These are phyloP conservation scores for Trametes gibbosa DNA, from an alignment of 768 basidiomycete species.

Conservation along the genomic window DNA sequence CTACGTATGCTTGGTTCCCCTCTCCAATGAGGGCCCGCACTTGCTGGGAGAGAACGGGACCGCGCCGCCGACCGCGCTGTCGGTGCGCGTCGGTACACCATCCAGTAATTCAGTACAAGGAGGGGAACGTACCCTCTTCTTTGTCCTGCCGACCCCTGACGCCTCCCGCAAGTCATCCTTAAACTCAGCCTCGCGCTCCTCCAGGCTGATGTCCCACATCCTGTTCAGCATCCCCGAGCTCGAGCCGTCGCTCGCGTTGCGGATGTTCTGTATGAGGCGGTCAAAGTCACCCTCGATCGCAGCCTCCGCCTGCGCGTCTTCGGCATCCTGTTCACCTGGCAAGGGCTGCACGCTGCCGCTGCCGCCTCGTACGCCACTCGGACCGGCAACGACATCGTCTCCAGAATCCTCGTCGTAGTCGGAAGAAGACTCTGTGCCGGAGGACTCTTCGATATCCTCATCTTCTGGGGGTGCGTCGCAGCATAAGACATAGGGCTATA, in stretches of 20 bases:
- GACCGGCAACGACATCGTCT: neutral
- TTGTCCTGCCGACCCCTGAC: slow-evolving; percentile 63
- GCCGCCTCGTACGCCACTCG: neutral
- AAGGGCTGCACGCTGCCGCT: neutral
- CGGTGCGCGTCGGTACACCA: neutral
- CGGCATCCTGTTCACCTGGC: slow-evolving; percentile 2
- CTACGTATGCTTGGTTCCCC: slow-evolving; percentile 85
- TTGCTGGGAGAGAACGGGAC: slow-evolving; percentile 64
- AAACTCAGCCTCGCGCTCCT: slow-evolving; percentile 67
- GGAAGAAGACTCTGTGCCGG: slow-evolving; percentile 6
- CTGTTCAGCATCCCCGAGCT: slow-evolving; percentile 49
- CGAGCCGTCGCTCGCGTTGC: slow-evolving; percentile 46
- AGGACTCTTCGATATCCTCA: slow-evolving; percentile 11
- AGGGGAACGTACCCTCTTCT: slow-evolving; percentile 41
- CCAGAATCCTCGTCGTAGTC: neutral
- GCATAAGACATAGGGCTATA: neutral
- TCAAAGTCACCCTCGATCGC: slow-evolving; percentile 59
- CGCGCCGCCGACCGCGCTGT: slow-evolving; percentile 45
- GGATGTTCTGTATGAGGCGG: slow-evolving; percentile 66
- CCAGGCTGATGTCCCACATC: slow-evolving; percentile 73
- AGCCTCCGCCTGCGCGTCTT: slow-evolving; percentile 24
- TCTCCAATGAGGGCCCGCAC: slow-evolving; percentile 75
- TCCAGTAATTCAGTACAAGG: too few relatives aligned
- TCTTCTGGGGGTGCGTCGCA: neutral
- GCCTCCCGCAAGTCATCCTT: slow-evolving; percentile 72